Conservation (phyloP, 2,329 filamentous ascomycete species). For the Thermothelomyces thermophilus region DNA sequence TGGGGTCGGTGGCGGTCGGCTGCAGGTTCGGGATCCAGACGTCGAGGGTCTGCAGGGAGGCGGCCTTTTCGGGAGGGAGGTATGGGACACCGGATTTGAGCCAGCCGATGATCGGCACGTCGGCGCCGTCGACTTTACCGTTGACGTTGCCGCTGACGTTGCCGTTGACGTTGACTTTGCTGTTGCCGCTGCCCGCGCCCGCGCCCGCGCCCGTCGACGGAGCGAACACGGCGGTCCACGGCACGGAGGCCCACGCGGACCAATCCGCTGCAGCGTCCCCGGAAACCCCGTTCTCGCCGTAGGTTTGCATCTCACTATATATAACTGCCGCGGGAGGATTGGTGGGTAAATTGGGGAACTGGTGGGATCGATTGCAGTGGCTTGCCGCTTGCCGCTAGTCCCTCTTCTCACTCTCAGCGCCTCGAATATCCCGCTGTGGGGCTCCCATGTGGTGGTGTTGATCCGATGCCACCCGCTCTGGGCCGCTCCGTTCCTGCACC, state of each 20-base stretch:
- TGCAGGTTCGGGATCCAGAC: slow-evolving; percentile 18
- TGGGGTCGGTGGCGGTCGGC: background rate
- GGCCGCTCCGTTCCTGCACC: background rate
- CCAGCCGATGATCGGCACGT: slow-evolving; percentile 13
- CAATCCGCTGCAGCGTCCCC: background rate
- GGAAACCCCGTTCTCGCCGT: background rate
- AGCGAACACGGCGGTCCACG: slow-evolving; percentile 12
- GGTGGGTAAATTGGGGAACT: background rate
- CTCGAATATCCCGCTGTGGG: background rate
- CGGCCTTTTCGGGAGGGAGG: background rate
- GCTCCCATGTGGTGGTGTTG: background rate
- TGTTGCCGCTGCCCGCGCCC: background rate
- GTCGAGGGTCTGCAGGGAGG: slow-evolving; percentile 22
- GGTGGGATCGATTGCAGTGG: background rate
- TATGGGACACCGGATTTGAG: slow-evolving; percentile 20
- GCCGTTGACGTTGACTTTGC: background rate
- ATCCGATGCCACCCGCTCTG: slow-evolving; percentile 1
- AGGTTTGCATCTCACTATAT: background rate
- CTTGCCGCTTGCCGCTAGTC: background rate
- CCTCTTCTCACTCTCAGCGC: no score
- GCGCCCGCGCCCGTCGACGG: background rate
- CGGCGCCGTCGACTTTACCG: background rate
- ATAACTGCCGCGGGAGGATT: background rate
- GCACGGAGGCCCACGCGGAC: slow-evolving; percentile 14
- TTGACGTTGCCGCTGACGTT: background rate